These are phyloP conservation scores for Aspergillus pseudoviridinutans DNA, from an alignment of 2,329 filamentous ascomycete genomes.

Conservation along the genomic window DNA sequence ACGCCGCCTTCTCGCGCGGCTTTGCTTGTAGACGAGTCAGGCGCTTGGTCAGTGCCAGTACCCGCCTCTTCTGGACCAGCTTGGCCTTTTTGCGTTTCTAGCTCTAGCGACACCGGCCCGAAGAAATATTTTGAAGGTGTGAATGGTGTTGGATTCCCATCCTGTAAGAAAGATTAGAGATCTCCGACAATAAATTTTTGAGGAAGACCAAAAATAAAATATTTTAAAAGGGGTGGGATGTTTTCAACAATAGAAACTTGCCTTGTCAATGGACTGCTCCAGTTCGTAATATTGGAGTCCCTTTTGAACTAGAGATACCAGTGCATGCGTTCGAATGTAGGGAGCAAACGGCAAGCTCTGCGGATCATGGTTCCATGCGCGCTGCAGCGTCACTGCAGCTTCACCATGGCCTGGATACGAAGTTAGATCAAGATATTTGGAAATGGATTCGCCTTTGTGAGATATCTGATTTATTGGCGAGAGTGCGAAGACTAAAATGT, in stretches of 20 bases:
- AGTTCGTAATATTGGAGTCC: conserved; percentile 55
- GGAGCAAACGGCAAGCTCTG: conserved; percentile 59
- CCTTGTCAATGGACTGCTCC: conserved; percentile 47
- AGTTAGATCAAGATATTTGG: conserved; percentile 10
- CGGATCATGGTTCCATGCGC: conserved; percentile 60
- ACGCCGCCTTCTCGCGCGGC: conserved; percentile 29
- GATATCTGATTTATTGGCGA: not conserved
- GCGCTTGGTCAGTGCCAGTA: conserved; percentile 28
- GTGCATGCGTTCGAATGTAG: conserved; percentile 55
- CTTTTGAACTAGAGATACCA: conserved; percentile 61
- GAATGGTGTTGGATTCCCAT: conserved; percentile 33
- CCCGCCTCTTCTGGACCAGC: conserved; percentile 20
- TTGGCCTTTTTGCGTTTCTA: conserved; percentile 25
- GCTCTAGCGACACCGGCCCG: conserved; percentile 40
- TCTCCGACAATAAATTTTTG: not conserved
- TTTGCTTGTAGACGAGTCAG: conserved; percentile 30
- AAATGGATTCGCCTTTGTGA: not conserved
- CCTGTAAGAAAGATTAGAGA: conserved; percentile 22
- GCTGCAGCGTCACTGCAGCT: conserved; percentile 57
- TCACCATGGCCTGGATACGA: conserved; percentile 50
- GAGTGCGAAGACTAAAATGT: conserved; percentile 12
- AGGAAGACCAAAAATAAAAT: conserved; percentile 1
- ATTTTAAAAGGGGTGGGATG: not conserved
- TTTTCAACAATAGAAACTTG: conserved; percentile 22
- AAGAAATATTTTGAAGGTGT: conserved; percentile 45